Conservation (phyloP, 129 eudicot species). For the Tanacetum coccineum region DNA sequence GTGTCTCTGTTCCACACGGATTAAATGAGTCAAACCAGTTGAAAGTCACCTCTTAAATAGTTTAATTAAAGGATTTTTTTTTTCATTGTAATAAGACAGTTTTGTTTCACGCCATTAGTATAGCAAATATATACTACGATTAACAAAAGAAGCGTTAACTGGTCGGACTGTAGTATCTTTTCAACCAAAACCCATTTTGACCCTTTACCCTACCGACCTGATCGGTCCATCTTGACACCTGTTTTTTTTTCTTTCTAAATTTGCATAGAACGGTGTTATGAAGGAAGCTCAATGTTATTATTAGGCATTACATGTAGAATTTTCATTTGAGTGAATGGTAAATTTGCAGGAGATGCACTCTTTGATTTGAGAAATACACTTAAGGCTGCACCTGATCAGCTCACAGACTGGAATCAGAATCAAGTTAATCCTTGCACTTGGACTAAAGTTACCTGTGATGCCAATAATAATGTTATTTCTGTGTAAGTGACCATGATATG, state of each 20-base stretch:
- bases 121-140: too few relatives aligned
- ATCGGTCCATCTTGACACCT: not conserved
- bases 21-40: too few relatives aligned
- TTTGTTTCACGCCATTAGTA: too few relatives aligned
- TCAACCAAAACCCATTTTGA: not conserved
- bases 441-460: slow-evolving; percentile 73
- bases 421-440: slow-evolving; percentile 94
- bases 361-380: slow-evolving; percentile 61
- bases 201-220: not conserved
- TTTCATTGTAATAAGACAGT: too few relatives aligned
- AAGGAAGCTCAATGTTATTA: not conserved
- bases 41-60: too few relatives aligned
- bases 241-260: too few relatives aligned
- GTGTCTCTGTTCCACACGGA: too few relatives aligned
- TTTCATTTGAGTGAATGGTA: slow-evolving; percentile 10
- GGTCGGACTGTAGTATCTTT: not conserved
- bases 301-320: not conserved
- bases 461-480: slow-evolving; percentile 43
- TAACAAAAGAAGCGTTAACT: not conserved
- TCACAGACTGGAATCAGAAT: slow-evolving; percentile 76
- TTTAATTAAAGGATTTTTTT: too few relatives aligned
- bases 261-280: not conserved
- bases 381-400: slow-evolving; percentile 70
- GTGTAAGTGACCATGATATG: slow-evolving; percentile 39
- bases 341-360: slow-evolving; percentile 80